Evolutionary conservation across 2,329 filamentous ascomycete genomes (phyloP).

Genomic region (Colletotrichum godetiae): DNA sequence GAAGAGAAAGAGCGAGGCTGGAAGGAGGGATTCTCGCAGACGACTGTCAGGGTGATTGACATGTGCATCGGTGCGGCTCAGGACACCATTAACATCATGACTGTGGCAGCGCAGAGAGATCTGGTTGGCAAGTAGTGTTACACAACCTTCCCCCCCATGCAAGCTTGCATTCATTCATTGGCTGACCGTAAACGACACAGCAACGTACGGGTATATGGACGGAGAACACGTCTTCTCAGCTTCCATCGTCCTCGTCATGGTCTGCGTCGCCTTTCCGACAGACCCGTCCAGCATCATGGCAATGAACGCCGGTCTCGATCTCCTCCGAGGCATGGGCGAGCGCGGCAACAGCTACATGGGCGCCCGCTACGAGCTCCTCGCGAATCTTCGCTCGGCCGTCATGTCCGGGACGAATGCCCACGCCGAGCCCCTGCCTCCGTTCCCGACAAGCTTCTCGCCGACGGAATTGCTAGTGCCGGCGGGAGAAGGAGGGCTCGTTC

Average conservation of each 20-base stretch:
- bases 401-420: slow-evolving; percentile 34
- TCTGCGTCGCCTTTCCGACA: slow-evolving; percentile 57
- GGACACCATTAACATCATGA: slow-evolving; percentile 42
- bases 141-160: slow-evolving; percentile 18
- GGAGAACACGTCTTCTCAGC: slow-evolving; percentile 48
- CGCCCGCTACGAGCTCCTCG: slow-evolving; percentile 47
- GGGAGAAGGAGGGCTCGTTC: not conserved
- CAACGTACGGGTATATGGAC: slow-evolving; percentile 47
- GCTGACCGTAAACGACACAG: slow-evolving; percentile 37
- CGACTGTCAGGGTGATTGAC: slow-evolving; percentile 45
- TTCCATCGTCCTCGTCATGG: slow-evolving; percentile 47
- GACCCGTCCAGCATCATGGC: slow-evolving; percentile 53
- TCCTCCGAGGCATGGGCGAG: slow-evolving; percentile 62
- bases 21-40: slow-evolving; percentile 43
- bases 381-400: slow-evolving; percentile 42
- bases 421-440: not conserved
- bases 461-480: slow-evolving; percentile 14
- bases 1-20: slow-evolving; percentile 27
- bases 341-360: slow-evolving; percentile 63
- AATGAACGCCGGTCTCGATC: slow-evolving; percentile 58
- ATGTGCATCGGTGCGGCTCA: slow-evolving; percentile 47
- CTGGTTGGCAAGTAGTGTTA: slow-evolving; percentile 54
- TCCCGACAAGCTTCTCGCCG: slow-evolving; percentile 17
- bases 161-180: slow-evolving; percentile 4
- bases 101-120: slow-evolving; percentile 44